A percentile compares a stretch with the other conserved stretches of the same genome.
Evolutionary conservation across 2,329 filamentous ascomycete genomes (phyloP).

Genomic region (Fusarium protoensiforme): DNA sequence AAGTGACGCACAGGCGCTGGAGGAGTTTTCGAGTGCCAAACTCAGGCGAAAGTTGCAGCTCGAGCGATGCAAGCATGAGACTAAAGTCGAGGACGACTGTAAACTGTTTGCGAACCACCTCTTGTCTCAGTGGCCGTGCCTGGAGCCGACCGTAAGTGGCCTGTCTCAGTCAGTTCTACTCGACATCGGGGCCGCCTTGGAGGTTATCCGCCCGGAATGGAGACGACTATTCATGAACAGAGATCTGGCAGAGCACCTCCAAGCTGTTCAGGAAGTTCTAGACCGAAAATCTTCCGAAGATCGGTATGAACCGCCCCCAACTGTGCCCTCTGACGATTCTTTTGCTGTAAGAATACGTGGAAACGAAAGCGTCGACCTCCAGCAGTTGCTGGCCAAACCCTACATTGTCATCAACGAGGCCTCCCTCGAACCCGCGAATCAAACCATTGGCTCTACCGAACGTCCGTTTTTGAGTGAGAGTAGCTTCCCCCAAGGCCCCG

Average conservation of each 20-base stretch:
- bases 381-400: constrained; percentile 30
- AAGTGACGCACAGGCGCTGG: constrained; percentile 13
- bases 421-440: not conserved
- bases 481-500: not conserved
- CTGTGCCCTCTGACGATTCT: constrained; percentile 26
- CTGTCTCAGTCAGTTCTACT: constrained; percentile 28
- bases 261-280: constrained; percentile 32
- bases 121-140: constrained; percentile 40
- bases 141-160: constrained; percentile 31
- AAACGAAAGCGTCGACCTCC: constrained; percentile 28
- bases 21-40: constrained; percentile 37
- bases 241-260: constrained; percentile 32
- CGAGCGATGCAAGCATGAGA: constrained; percentile 30
- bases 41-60: constrained; percentile 33
- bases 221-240: constrained; percentile 37
- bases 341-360: constrained; percentile 31
- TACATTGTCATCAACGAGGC: not conserved
- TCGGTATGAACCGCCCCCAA: constrained; percentile 18
- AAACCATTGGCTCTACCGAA: not conserved
- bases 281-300: constrained; percentile 22
- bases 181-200: constrained; percentile 36
- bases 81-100: constrained; percentile 38
- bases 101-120: constrained; percentile 36
- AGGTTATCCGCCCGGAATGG: constrained; percentile 41
- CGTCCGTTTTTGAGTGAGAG: constrained; percentile 18